Conservation (phyloP, 768 basidiomycete genomes). For the Atractiella rhizophila region DNA sequence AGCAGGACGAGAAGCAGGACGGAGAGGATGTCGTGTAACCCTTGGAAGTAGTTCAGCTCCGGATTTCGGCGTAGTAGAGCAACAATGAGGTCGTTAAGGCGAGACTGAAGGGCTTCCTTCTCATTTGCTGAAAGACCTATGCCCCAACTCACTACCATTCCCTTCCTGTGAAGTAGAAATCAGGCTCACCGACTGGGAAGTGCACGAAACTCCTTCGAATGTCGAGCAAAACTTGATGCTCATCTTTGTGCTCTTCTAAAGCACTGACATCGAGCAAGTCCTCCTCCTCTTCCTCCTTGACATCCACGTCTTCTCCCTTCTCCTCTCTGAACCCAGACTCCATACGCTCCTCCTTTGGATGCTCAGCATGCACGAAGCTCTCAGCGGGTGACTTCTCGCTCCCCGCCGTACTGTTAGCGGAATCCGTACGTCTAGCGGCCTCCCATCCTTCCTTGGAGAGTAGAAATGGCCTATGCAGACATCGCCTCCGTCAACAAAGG, state of each 20-base stretch:
- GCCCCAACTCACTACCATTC: neutral
- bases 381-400: too few species aligned
- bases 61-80: slow-evolving; percentile 20
- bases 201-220: slow-evolving; percentile 24
- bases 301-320: too few species aligned
- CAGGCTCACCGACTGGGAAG: slow-evolving; percentile 19
- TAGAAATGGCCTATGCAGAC: too few species aligned
- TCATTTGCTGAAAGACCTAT: slow-evolving; percentile 14
- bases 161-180: neutral
- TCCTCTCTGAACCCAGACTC: too few species aligned
- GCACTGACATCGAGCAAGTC: too few species aligned
- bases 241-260: slow-evolving; percentile 18
- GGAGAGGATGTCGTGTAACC: slow-evolving; percentile 25
- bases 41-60: slow-evolving; percentile 25
- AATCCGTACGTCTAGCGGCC: too few species aligned
- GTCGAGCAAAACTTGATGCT: slow-evolving; percentile 24
- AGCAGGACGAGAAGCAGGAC: slow-evolving; percentile 18
- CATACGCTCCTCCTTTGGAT: too few species aligned
- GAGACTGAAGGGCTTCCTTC: slow-evolving; percentile 17
- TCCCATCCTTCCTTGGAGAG: too few species aligned
- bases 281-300: too few species aligned
- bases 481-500: too few species aligned
- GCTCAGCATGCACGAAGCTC: too few species aligned
- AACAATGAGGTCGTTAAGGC: slow-evolving; percentile 23
- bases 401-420: too few species aligned